Base-by-base conservation (phyloP, 345 rosid species). In the Pugionium cornutum region DNA sequence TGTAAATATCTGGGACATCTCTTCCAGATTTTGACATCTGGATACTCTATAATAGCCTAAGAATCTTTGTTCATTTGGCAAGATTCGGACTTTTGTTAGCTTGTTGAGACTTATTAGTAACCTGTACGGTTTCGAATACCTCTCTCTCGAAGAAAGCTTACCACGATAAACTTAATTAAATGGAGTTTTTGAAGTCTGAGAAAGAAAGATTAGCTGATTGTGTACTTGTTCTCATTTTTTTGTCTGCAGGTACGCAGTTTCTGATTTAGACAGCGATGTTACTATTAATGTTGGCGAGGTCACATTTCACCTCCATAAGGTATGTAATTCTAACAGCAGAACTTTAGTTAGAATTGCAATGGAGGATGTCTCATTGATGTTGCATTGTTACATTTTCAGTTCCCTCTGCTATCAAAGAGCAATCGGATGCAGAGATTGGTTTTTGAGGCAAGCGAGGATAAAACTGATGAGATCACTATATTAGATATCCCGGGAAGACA, bases 361-460 rank as follows among this genome's bases (percentile, higher is more conserved):
- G 36, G 0, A 35, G 18, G 3, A 73, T 44, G n/a, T 34, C 4
- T 8, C 6, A 10, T 44, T 29, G 1, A 31, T 48, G 58, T 9
- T 54, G 26, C 27, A 11, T 11, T 56, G 66, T 56, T 48, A 39
- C 2, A 29, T 40, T 78, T 62, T 77, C 91, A 92, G 98, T 92
- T 92, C 64, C 98, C 98, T 44, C 85, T 92, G 51, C 75, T 92
- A 79, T 92, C 98, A 4, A 92, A 84, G 86, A 83, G 97, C 76
- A 82, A 79, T 42, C 62, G 73, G 67, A 64, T 92, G 86, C 97
- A 83, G 58, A 86, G 80, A 58, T 77, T 92, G 7, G 81, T 86
- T 58, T 67, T 37, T 52, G 59, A 81, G 33, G 89, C 81, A 27
- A 62, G 54, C 9, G 91, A 84, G 53, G 91, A 84, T 40, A 75